Conservation (phyloP, 805 yeast species). For the Hanseniaspora clermontiae region DNA sequence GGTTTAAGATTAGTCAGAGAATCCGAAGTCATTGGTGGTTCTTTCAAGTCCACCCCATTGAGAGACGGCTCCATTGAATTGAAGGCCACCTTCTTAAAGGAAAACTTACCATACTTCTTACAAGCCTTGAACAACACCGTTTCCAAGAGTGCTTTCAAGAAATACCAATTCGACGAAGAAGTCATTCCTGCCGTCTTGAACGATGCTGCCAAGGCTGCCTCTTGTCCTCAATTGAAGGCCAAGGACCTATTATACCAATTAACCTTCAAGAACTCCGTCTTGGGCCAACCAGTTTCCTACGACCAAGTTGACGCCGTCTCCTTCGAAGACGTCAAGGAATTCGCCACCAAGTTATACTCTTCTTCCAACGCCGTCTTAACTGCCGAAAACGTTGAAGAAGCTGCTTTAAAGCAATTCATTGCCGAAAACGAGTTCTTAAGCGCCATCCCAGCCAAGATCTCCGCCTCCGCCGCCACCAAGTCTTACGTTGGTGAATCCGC, state of each 20-base stretch:
- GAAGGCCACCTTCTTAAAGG: constrained; percentile 69
- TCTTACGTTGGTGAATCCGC: constrained; percentile 48
- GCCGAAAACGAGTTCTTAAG: constrained; percentile 31
- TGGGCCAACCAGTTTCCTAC: constrained; percentile 71
- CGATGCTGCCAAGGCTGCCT: constrained; percentile 33
- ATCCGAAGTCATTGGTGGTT: constrained; percentile 85
- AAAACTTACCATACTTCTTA: constrained; percentile 84
- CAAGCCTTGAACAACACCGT: constrained; percentile 68
- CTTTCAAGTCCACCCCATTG: constrained; percentile 52
- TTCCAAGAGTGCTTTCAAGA: constrained; percentile 58
- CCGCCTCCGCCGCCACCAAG: constrained; percentile 31
- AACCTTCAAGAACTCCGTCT: constrained; percentile 66
- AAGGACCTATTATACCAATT: constrained; percentile 66
- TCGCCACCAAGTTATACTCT: constrained; percentile 56
- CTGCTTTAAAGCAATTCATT: constrained; percentile 57
- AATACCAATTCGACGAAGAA: constrained; percentile 71
- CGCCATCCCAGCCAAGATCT: constrained; percentile 41
- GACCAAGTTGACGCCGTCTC: constrained; percentile 50
- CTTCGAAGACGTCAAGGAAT: constrained; percentile 51
- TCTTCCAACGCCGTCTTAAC: constrained; percentile 56
- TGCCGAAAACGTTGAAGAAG: constrained; percentile 61
- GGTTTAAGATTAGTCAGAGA: constrained; percentile 91
- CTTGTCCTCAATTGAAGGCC: constrained; percentile 44
- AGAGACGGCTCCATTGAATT: constrained; percentile 69
- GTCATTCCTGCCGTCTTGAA: constrained; percentile 66